Base-by-base conservation (phyloP, 2,329 filamentous ascomycete species). In the Penicillium sp. region DNA sequence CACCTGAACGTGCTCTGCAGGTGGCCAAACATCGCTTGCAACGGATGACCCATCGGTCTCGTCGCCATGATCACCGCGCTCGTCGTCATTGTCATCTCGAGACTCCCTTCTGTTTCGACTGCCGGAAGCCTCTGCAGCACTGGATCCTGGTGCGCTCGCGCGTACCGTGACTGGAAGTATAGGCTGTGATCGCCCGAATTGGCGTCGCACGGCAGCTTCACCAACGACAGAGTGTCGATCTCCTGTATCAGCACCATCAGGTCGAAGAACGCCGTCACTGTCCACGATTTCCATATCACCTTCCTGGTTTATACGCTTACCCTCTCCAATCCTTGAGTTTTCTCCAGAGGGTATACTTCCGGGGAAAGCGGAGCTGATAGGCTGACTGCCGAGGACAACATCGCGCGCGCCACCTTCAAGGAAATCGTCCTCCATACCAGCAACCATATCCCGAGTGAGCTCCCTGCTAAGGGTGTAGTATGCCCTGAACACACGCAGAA, bases 381-480 rank as follows among this genome's bases (percentile, higher is more conserved):
- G 91, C 69, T 92, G 90, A 47, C 90, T 86, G 56, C 90, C 88
- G 15, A 88, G 85, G 13, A 95, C 86, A 7, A 96, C 85, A 68
- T 94, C 90, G 62, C 91, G 88, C 11, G 91, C 88, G 67, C 93
- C 89, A 21, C 87, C 88, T 63, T 90, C 91, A 44, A 91, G 86
- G 58, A 90, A 85, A 71, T 93, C 90, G 64, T 93, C 91, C 70
- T 93, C 90, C 65, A 93, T 83, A 1, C 88, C 88, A 60, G 91
- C 88, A 6, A 94, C 83, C 63, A 93, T 91, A 67, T 98, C 94
- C 63, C 88, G 87, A 63, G 95, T 93, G 77, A 97, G 89, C 73
- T 97, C 91, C 72, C 93, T 92, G 73, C 93, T 95, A 8, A 97
- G 86, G 2, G 91, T 89, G 76, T 96, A 98, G 75, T 96, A 97